A percentile compares a stretch with the other conserved stretches of the same genome.
Conservation (phyloP, 2,329 filamentous ascomycete genomes). For the Aspergillus quadricinctus region DNA sequence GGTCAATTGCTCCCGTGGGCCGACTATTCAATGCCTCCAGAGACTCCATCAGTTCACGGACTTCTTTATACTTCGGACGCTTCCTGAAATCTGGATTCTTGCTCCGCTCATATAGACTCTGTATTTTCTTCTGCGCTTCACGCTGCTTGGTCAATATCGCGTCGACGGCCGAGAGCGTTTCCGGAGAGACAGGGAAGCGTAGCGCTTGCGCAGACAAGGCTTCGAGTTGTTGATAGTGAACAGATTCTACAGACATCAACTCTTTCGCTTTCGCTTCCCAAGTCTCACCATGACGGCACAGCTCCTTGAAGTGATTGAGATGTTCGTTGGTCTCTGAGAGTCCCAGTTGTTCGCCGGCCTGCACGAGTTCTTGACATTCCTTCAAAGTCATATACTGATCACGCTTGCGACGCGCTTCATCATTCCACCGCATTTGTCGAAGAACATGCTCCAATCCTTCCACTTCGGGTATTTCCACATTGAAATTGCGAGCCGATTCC, state of each 20-base stretch:
- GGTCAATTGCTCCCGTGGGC: constrained; percentile 80
- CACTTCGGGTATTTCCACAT: constrained; percentile 85
- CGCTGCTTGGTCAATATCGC: constrained; percentile 93
- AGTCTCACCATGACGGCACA: constrained; percentile 69
- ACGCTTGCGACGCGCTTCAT: constrained; percentile 66
- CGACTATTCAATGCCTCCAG: constrained; percentile 89
- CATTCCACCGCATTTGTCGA: constrained; percentile 84
- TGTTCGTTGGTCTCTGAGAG: constrained; percentile 78
- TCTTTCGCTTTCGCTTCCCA: constrained; percentile 95
- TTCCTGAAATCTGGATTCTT: constrained; percentile 70
- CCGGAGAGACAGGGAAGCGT: constrained; percentile 72
- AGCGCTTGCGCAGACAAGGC: constrained; percentile 80
- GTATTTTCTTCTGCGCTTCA: constrained; percentile 84
- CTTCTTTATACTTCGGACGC: constrained; percentile 81
- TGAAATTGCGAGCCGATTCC: constrained; percentile 84
- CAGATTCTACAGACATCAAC: constrained; percentile 81
- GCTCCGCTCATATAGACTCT: constrained; percentile 74
- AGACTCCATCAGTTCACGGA: constrained; percentile 83
- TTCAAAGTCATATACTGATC: constrained; percentile 66
- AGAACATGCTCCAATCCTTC: constrained; percentile 75
- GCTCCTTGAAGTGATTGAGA: constrained; percentile 69
- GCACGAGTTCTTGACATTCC: constrained; percentile 74
- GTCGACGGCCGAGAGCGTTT: constrained; percentile 78
- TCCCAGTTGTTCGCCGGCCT: constrained; percentile 69
- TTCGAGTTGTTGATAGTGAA: constrained; percentile 93